Evolutionary conservation across 2,329 filamentous ascomycete genomes (phyloP), one percentile per base, ranked within the genome.

Genomic region (Peltaster fructicola): DNA sequence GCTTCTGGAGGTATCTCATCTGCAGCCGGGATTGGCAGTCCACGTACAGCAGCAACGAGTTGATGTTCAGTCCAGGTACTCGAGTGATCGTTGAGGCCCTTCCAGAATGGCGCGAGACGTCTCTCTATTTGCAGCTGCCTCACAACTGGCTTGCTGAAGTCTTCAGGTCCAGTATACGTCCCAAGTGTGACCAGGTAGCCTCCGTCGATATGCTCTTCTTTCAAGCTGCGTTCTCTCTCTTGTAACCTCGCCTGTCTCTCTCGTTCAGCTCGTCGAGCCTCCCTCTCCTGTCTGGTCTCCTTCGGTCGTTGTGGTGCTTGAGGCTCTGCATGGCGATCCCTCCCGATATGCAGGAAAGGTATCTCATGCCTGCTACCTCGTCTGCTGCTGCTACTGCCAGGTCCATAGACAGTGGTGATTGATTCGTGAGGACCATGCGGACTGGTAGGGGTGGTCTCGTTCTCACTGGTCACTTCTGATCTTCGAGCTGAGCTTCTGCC

Each of bases 51-150:
- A 29, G 85, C 82, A 40, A 93, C 70, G n/a, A 98, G 68, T 52
- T 98, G 88, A 51, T 88, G 73, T 44, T 98, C 88, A 8, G 81
- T 77, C 88, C 88, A 98, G 25, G 69, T 77, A 12, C 79, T 68
- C 9, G 73, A 75, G 50, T 88, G 81, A 49, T 95, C 84, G 35
- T 92, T 75, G 4, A 98, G 59, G 4, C 88, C 88, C 45, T 76
- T 74, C 82, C 85, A 98, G 50, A 98, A 98, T 0, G 88, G 88
- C 20, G 88, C 88, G 33, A 98, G 55, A 33, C 77, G 73, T 38
- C 88, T 68, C 53, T 98, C 88, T 47, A 98, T 82, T 85, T 95
- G 85, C 27, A 98, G 57, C 48, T 92, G 84, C 37, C 88, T 70
- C 28, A 95, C 85, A 23, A 80, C 60, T 10, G 67, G 57, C 51